Conservation (phyloP, 306 rosid genomes). For the Quillaja saponaria region DNA sequence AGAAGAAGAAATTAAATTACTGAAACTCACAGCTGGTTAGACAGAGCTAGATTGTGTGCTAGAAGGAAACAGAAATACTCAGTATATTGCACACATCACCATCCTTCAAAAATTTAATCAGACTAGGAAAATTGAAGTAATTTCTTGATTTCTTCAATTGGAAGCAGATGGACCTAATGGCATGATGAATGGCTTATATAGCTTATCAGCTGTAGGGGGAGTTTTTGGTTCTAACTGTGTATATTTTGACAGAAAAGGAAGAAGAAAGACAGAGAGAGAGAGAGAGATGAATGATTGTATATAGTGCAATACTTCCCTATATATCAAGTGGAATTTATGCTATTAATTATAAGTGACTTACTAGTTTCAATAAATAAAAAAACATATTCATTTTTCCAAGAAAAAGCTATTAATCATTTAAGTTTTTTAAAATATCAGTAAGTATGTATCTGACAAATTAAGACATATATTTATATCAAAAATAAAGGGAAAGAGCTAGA, state of each 20-base stretch:
- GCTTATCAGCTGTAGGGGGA: constrained; percentile 50
- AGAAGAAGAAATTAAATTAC: constrained; percentile 23
- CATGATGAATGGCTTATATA: constrained; percentile 46
- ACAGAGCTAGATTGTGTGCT: constrained; percentile 19
- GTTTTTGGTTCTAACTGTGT: constrained; percentile 23
- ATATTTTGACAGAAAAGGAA: constrained; percentile 18
- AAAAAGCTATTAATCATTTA: too few relatives aligned
- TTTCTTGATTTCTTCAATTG: constrained; percentile 38
- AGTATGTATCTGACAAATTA: not conserved
- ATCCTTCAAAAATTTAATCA: too few relatives aligned
- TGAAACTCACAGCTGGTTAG: constrained; percentile 23
- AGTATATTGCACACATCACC: constrained; percentile 21
- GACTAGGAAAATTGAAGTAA: constrained; percentile 24
- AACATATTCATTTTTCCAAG: constrained; percentile 4
- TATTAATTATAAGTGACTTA: constrained; percentile 13
- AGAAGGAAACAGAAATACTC: constrained; percentile 30
- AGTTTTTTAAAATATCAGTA: too few relatives aligned
- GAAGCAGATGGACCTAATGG: constrained; percentile 42
- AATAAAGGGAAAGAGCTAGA: too few relatives aligned
- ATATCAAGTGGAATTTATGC: constrained; percentile 32
- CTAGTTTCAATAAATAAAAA: constrained; percentile 26
- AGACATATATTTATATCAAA: not conserved
- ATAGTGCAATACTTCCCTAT: constrained; percentile 40
- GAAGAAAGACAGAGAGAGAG: constrained; percentile 3
- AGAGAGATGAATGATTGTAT: constrained; percentile 41